Evolutionary conservation across 495 filamentous ascomycete species (phyloP).

Genomic region (Trichoderma orchidacearum): DNA sequence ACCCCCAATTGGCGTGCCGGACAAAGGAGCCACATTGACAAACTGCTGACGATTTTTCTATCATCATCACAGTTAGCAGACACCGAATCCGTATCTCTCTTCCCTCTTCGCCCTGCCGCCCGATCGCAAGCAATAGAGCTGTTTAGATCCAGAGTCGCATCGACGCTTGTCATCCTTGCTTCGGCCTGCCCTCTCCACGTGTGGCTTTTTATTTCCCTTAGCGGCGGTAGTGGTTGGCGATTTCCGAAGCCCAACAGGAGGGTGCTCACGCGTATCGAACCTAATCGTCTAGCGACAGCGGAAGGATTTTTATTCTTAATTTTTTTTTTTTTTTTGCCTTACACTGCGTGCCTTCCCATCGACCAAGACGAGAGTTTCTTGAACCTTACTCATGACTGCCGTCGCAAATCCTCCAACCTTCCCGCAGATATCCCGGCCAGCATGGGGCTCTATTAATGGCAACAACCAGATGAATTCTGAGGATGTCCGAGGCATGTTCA

Average conservation of each 20-base stretch:
- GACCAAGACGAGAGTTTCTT: slow-evolving; percentile 6
- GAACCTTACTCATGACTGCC: slow-evolving; percentile 66
- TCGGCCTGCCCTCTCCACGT: background rate
- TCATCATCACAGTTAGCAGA: background rate
- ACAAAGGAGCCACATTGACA: background rate
- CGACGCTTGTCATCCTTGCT: background rate
- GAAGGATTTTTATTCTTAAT: slow-evolving; percentile 12
- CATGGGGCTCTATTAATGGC: slow-evolving; percentile 63
- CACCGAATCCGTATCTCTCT: background rate
- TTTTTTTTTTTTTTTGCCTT: too few species aligned
- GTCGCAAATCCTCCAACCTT: slow-evolving; percentile 89
- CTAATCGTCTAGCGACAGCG: slow-evolving; percentile 4
- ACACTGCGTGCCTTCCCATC: slow-evolving; percentile 26
- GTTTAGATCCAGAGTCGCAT: background rate
- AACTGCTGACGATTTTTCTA: background rate
- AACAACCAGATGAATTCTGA: slow-evolving; percentile 73
- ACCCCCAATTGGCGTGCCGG: background rate
- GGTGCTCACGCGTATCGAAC: slow-evolving; percentile 9
- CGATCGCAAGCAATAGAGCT: background rate
- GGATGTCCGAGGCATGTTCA: slow-evolving; percentile 78
- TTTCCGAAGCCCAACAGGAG: background rate
- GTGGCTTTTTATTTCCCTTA: background rate
- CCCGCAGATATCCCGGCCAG: slow-evolving; percentile 47
- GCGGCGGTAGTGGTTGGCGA: background rate
- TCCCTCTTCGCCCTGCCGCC: background rate